phyloP scores from a whole-genome alignment of 2,329 filamentous ascomycete genomes.

The Iodosphaeria phyllophila region DNA sequence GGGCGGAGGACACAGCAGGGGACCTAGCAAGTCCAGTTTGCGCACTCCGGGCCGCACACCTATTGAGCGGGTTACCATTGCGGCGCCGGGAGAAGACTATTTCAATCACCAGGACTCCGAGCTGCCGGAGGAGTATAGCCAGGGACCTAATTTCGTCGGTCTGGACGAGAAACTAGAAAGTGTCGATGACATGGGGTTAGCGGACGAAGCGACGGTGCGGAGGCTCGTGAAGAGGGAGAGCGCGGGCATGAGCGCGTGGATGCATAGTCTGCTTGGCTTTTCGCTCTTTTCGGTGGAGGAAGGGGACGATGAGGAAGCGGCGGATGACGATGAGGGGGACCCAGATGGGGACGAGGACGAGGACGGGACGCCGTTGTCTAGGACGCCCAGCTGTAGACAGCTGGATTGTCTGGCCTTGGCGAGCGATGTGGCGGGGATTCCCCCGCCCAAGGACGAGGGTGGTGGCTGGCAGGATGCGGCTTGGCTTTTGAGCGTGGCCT shows the following conservation, averaged over 20 bases:
- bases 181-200: conserved; percentile 29
- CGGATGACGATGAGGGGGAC: conserved; percentile 18
- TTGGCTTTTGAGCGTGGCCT: conserved; percentile 47
- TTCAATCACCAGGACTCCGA: conserved; percentile 15
- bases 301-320: conserved; percentile 34
- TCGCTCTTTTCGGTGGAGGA: conserved; percentile 44
- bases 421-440: conserved; percentile 23
- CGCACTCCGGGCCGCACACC: conserved; percentile 28
- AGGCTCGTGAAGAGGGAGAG: conserved; percentile 34
- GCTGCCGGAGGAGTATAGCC: conserved; percentile 18
- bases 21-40: conserved; percentile 19
- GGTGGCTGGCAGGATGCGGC: conserved; percentile 49
- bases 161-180: conserved; percentile 39
- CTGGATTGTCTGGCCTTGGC: conserved; percentile 11
- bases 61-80: conserved; percentile 20
- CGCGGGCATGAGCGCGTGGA: conserved; percentile 35
- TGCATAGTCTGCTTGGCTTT: conserved; percentile 39
- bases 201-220: conserved; percentile 40
- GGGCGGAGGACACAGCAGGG: conserved; percentile 27
- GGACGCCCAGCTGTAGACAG: conserved; percentile 20
- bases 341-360: conserved; percentile 18
- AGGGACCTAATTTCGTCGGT: conserved; percentile 44
- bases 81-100: conserved; percentile 22
- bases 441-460: conserved; percentile 30
- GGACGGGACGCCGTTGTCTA: conserved; percentile 15